A percentile compares a stretch with the other conserved stretches of the same genome.
Evolutionary conservation across 2,329 filamentous ascomycete genomes (phyloP).

Genomic region (Aspergillus ochraceus): DNA sequence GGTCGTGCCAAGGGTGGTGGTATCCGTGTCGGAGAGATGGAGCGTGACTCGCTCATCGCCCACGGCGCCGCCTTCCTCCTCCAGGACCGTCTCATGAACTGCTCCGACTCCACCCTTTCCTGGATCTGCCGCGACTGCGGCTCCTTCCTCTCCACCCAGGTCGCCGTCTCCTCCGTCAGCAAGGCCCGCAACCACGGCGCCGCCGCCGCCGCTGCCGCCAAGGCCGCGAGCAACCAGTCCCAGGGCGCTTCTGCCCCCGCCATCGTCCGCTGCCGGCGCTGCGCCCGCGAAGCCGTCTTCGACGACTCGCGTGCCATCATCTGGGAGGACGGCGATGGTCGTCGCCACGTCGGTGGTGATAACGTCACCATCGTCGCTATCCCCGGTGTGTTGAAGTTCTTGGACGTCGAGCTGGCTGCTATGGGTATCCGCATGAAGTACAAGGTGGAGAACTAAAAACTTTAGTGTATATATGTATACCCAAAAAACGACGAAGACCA

Average conservation of each 20-base stretch:
- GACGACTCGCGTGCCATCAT: conserved; percentile 68
- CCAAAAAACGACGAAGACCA: not conserved
- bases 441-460: conserved; percentile 59
- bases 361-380: conserved; percentile 90
- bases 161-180: conserved; percentile 38
- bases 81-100: conserved; percentile 95
- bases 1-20: conserved; percentile 93
- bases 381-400: conserved; percentile 85
- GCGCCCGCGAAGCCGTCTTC: conserved; percentile 64
- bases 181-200: conserved; percentile 31
- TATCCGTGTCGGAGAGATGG: conserved; percentile 99
- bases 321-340: conserved; percentile 89
- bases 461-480: not conserved
- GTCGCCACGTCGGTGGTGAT: conserved; percentile 82
- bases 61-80: conserved; percentile 94
- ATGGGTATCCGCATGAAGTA: conserved; percentile 98
- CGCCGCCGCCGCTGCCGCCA: conserved; percentile 30
- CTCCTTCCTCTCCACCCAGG: conserved; percentile 82
- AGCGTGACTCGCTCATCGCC: conserved; percentile 89
- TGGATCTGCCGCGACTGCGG: conserved; percentile 91
- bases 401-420: conserved; percentile 91
- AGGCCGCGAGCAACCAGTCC: conserved; percentile 21
- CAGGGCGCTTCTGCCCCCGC: conserved; percentile 47
- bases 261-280: conserved; percentile 76
- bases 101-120: conserved; percentile 85